Evolutionary conservation across 768 basidiomycete genomes (phyloP).

Genomic region (Tremella yokohamensis): DNA sequence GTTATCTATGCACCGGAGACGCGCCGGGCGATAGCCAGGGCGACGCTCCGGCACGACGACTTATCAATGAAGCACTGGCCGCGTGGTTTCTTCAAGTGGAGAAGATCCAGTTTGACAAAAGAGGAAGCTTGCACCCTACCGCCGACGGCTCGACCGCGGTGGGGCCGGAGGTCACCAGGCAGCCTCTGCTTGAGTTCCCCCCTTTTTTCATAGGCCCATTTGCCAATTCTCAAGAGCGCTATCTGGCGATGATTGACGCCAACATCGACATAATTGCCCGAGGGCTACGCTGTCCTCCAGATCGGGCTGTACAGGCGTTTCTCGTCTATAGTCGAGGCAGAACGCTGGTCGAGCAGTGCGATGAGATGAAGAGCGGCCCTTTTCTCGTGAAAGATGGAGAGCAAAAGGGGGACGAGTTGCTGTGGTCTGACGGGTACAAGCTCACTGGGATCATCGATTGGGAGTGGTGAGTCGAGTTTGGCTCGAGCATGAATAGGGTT

Average conservation of each 20-base stretch:
- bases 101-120: conserved; percentile 6
- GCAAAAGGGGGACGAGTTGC: conserved; percentile 40
- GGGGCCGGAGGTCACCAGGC: conserved; percentile 6
- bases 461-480: conserved; percentile 36
- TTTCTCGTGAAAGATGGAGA: conserved; percentile 35
- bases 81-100: conserved; percentile 10
- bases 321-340: conserved; percentile 6
- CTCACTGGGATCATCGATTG: conserved; percentile 47
- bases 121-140: conserved; percentile 11
- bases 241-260: conserved; percentile 12
- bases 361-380: conserved; percentile 13
- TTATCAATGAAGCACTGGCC: conserved; percentile 8
- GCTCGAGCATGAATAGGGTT: background rate
- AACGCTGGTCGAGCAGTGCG: conserved; percentile 9
- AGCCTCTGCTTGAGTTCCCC: background rate
- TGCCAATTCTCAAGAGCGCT: conserved; percentile 4
- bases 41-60: too few species aligned
- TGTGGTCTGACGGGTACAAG: conserved; percentile 34
- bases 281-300: background rate
- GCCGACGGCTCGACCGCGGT: conserved; percentile 2
- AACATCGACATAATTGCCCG: conserved; percentile 3
- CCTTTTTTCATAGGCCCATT: conserved; percentile 19
- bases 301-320: background rate
- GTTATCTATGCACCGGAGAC: too few species aligned
- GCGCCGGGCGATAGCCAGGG: too few species aligned